Conservation (phyloP, 116 monocot genomes). For the Zostera marina region DNA sequence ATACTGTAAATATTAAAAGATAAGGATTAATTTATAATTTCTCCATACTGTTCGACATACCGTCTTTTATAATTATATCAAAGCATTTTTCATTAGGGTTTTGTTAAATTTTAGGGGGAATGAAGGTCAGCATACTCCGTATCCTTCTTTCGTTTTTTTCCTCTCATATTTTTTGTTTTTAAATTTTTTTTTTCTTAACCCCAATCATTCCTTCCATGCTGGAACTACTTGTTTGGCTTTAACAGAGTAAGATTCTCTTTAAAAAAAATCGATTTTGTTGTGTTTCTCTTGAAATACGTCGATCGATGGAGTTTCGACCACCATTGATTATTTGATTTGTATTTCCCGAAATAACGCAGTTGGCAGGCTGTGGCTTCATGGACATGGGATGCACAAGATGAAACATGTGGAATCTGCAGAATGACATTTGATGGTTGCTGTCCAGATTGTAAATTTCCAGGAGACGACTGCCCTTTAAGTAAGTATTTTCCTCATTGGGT, state of each 20-base stretch:
- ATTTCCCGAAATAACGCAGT: slow-evolving; percentile 6
- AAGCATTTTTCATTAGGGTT: too few relatives aligned
- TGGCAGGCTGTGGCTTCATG: slow-evolving; percentile 90
- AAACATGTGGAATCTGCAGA: slow-evolving; percentile 89
- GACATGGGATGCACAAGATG: slow-evolving; percentile 90
- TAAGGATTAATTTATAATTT: too few relatives aligned
- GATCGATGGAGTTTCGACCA: background rate
- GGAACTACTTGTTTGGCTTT: background rate
- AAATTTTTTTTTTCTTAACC: background rate
- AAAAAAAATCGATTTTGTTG: too few relatives aligned
- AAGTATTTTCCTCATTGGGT: too few relatives aligned
- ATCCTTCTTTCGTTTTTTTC: background rate
- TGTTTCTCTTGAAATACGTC: background rate
- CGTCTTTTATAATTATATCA: too few relatives aligned
- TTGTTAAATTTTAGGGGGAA: background rate
- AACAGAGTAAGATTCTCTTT: slow-evolving; percentile 5
- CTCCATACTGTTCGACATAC: too few relatives aligned
- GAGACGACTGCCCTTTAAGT: slow-evolving; percentile 78
- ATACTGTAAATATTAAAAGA: too few relatives aligned
- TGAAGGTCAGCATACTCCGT: slow-evolving; percentile 8
- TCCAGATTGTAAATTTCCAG: slow-evolving; percentile 85
- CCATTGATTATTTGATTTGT: background rate
- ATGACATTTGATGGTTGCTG: slow-evolving; percentile 96
- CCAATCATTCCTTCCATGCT: background rate
- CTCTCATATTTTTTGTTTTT: background rate